Evolutionary conservation across 169 alveolate genomes (phyloP).

Genomic region (Plasmodium blacklocki): DNA sequence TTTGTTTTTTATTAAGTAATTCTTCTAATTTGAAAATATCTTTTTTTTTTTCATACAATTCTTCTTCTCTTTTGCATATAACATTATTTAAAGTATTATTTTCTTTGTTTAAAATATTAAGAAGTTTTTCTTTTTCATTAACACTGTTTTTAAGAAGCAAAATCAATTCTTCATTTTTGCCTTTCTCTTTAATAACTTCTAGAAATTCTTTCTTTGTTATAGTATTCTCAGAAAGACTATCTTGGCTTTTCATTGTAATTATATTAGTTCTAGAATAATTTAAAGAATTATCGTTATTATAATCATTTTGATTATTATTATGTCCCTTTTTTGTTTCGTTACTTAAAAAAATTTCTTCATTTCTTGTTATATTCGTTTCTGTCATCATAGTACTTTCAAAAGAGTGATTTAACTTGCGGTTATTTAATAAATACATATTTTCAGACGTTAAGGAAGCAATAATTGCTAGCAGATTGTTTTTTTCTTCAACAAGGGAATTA

Average conservation of each 20-base stretch:
- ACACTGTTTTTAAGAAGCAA: slow-evolving; percentile 23
- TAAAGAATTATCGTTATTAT: background rate
- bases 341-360: background rate
- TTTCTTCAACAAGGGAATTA: slow-evolving; percentile 64
- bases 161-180: slow-evolving; percentile 47
- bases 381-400: background rate
- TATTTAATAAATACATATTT: slow-evolving; percentile 34
- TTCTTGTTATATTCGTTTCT: background rate
- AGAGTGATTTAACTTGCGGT: background rate
- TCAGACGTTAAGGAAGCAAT: slow-evolving; percentile 60
- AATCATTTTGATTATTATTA: background rate
- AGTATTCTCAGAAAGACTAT: background rate
- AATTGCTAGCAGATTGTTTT: slow-evolving; percentile 59
- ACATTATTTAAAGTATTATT: slow-evolving; percentile 10
- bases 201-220: slow-evolving; percentile 23
- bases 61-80: slow-evolving; percentile 31
- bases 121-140: slow-evolving; percentile 54
- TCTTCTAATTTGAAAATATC: slow-evolving; percentile 14
- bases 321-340: background rate
- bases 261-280: background rate
- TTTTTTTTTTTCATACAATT: slow-evolving; percentile 24
- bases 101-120: slow-evolving; percentile 31
- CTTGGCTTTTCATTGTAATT: background rate
- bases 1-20: slow-evolving; percentile 23
- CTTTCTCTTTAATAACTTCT: slow-evolving; percentile 26